These are phyloP conservation scores for Plectosphaerella plurivora DNA, from an alignment of 2,329 filamentous ascomycete species.

Conservation along the genomic window DNA sequence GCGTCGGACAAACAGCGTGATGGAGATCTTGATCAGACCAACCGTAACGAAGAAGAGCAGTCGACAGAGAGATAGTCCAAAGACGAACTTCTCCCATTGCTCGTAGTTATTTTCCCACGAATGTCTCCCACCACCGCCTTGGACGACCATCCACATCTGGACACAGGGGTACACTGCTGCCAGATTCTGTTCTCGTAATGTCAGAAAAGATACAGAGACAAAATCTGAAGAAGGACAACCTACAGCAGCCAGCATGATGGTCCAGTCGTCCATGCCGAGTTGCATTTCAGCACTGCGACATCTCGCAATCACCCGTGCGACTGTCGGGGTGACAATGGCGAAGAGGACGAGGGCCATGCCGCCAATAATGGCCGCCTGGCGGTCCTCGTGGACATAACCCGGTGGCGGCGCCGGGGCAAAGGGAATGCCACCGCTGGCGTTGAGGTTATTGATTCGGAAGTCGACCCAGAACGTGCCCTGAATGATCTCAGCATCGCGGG, in stretches of 20 bases:
- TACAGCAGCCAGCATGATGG: constrained; percentile 6
- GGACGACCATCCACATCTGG: constrained; percentile 9
- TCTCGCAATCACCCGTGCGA: constrained; percentile 4
- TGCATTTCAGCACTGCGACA: constrained; percentile 3
- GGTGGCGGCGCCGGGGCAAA: constrained; percentile 6
- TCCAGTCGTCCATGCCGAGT: constrained; percentile 9
- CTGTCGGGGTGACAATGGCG: constrained; percentile 6
- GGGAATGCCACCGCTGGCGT: constrained; percentile 5
- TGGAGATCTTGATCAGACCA: constrained; percentile 11
- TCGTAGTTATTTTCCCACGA: constrained; percentile 11
- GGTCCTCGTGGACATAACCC: constrained; percentile 6
- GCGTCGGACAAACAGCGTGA: constrained; percentile 9
- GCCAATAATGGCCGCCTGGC: constrained; percentile 9
- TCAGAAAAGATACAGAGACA: not conserved
- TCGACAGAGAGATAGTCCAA: constrained; percentile 6
- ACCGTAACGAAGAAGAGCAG: constrained; percentile 10
- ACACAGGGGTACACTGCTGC: constrained; percentile 7
- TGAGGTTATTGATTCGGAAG: constrained; percentile 1
- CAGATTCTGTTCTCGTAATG: not conserved
- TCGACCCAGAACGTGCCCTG: constrained; percentile 5
- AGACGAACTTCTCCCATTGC: constrained; percentile 9
- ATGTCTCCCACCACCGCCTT: constrained; percentile 7
- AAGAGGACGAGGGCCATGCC: constrained; percentile 8
- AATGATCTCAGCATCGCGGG: constrained; percentile 9
- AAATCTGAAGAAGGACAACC: not conserved